Evolutionary conservation across 208 protist species (phyloP).

Genomic region (Acanthamoeba culbertsoni): DNA sequence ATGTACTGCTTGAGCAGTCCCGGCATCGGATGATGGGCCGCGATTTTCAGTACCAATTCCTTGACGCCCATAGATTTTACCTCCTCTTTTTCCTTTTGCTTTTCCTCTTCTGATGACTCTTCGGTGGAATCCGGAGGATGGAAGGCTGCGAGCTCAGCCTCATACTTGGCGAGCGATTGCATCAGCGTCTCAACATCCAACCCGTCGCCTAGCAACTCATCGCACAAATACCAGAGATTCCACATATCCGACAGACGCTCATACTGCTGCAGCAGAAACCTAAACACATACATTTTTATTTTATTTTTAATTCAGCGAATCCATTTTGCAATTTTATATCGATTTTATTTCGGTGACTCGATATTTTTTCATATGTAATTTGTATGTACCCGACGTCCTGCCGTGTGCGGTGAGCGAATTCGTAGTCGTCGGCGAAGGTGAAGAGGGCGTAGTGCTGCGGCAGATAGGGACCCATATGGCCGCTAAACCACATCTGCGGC

Average conservation of each 20-base stretch:
- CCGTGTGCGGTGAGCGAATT: constrained; percentile 5
- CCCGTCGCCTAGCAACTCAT: background rate
- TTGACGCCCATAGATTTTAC: background rate
- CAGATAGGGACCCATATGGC: constrained; percentile 18
- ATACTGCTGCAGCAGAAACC: background rate
- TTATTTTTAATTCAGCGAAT: too few species aligned
- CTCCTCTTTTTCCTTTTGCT: background rate
- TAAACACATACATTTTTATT: too few species aligned
- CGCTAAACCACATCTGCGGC: constrained; percentile 24
- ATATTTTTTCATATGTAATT: too few species aligned
- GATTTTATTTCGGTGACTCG: too few species aligned
- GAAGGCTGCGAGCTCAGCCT: background rate
- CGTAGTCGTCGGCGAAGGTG: constrained; percentile 15
- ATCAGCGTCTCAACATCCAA: background rate
- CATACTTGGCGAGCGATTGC: background rate
- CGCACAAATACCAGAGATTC: background rate
- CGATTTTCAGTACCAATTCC: background rate
- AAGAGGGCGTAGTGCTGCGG: constrained; percentile 26
- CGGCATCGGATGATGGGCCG: background rate
- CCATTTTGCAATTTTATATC: too few species aligned
- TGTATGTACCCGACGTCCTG: constrained; percentile 9
- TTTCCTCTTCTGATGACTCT: background rate
- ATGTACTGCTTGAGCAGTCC: background rate
- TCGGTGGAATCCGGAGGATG: background rate
- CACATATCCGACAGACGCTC: background rate